Percentiles rank a stretch among this genome's conserved stretches.
Conservation (phyloP, 1,284 basidiomycete genomes). For the Ganoderma multipileum region DNA sequence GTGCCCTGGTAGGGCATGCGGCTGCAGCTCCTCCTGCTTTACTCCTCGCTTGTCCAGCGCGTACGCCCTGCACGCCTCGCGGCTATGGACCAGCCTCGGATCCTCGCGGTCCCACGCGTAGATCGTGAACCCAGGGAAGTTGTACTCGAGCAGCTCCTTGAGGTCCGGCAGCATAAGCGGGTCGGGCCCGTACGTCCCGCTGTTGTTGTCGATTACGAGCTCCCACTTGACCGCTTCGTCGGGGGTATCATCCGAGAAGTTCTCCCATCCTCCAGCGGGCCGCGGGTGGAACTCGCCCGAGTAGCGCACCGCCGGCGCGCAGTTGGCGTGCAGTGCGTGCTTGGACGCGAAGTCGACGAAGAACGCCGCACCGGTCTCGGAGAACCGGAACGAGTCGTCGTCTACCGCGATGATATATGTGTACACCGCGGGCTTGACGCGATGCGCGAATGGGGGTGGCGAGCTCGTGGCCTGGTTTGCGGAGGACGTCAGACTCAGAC, state of each 20-base stretch:
- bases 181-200: slow-evolving; percentile 77
- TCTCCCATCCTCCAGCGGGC: slow-evolving; percentile 70
- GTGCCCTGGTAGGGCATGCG: slow-evolving; percentile 60
- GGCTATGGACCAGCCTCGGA: slow-evolving; percentile 60
- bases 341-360: slow-evolving; percentile 86
- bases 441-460: slow-evolving; percentile 45
- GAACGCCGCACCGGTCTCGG: slow-evolving; percentile 81
- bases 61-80: slow-evolving; percentile 70
- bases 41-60: slow-evolving; percentile 64
- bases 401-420: slow-evolving; percentile 76
- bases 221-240: slow-evolving; percentile 72
- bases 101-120: slow-evolving; percentile 65
- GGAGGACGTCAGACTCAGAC: background rate
- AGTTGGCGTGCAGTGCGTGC: slow-evolving; percentile 52
- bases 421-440: slow-evolving; percentile 80
- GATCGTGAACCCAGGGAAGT: slow-evolving; percentile 71
- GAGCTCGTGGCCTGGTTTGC: slow-evolving; percentile 16
- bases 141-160: slow-evolving; percentile 65
- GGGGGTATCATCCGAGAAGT: slow-evolving; percentile 57
- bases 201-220: slow-evolving; percentile 79
- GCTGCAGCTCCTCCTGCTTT: slow-evolving; percentile 63
- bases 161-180: slow-evolving; percentile 59
- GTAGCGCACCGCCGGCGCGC: slow-evolving; percentile 62
- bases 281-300: slow-evolving; percentile 82
- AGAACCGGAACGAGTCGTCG: slow-evolving; percentile 78